phyloP scores from a whole-genome alignment of 2,329 filamentous ascomycete genomes.

The Aspergillus candidus region DNA sequence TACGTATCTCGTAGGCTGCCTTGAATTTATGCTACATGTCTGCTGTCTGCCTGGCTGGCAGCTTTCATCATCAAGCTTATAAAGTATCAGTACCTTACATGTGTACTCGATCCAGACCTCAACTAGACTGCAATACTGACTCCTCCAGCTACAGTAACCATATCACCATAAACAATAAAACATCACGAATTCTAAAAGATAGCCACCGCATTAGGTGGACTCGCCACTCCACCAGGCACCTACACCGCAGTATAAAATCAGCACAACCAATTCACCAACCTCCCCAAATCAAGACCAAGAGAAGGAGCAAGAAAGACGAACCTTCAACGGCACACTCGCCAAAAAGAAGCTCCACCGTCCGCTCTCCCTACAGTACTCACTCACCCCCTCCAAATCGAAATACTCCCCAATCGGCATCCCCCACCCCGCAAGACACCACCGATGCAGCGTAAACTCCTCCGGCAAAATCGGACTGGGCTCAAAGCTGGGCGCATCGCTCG shows the following conservation, averaged over 20 bases:
- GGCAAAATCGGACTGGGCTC: conserved; percentile 34
- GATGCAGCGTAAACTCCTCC: conserved; percentile 19
- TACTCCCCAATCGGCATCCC: conserved; percentile 44
- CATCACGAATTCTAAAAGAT: conserved; percentile 30
- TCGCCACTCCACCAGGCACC: conserved; percentile 43
- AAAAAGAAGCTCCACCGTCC: conserved; percentile 45
- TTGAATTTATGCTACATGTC: too few species aligned
- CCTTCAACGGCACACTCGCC: conserved; percentile 44
- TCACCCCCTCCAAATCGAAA: conserved; percentile 40
- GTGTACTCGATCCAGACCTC: too few species aligned
- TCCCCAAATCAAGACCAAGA: not conserved
- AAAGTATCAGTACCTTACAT: too few species aligned
- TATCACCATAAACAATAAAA: not conserved
- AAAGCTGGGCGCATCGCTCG: conserved; percentile 50
- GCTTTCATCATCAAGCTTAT: too few species aligned
- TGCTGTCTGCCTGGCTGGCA: too few species aligned
- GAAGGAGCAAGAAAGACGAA: conserved; percentile 10
- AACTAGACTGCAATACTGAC: too few species aligned
- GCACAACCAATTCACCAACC: not conserved
- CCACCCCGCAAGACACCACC: conserved; percentile 42
- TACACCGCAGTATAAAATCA: conserved; percentile 10
- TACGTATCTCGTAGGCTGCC: too few species aligned
- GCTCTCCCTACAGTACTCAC: conserved; percentile 31
- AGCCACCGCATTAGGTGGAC: conserved; percentile 42
- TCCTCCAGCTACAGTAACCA: not conserved